phyloP scores from a whole-genome alignment of 1,284 basidiomycete genomes.

The Ceratobasidium sp. region DNA sequence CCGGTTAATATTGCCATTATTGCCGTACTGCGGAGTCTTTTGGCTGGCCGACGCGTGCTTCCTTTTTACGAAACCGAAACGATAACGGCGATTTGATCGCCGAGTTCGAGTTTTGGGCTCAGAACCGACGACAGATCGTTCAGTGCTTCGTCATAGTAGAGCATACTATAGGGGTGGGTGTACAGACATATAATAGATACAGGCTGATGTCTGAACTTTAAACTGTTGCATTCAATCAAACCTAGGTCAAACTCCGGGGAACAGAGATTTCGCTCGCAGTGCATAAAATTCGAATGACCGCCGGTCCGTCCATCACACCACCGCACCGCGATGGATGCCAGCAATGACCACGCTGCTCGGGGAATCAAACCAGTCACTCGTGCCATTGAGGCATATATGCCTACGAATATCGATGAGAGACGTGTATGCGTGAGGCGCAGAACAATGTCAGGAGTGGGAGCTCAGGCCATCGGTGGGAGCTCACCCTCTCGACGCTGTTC shows the following conservation, averaged over 20 bases:
- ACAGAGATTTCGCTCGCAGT: neutral
- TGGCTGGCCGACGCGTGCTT: constrained; percentile 4
- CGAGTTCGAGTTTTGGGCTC: neutral
- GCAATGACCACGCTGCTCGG: neutral
- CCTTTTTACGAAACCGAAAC: neutral
- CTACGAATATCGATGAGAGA: neutral
- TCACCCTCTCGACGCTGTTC: neutral
- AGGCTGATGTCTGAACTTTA: neutral
- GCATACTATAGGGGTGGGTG: neutral
- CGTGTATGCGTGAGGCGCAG: neutral
- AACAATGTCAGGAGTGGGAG: neutral
- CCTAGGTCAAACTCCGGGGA: neutral
- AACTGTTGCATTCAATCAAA: neutral
- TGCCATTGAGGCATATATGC: neutral
- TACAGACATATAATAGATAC: neutral
- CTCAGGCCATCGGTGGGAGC: neutral
- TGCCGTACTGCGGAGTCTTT: neutral
- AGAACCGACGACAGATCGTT: neutral
- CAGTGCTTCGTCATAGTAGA: neutral
- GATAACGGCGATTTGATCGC: constrained; percentile 1
- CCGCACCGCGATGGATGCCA: neutral
- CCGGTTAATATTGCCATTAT: neutral
- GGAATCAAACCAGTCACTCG: neutral
- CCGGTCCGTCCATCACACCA: neutral
- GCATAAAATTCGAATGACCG: neutral